These are phyloP conservation scores for Suillus placidus DNA, from an alignment of 768 basidiomycete genomes.

Conservation along the genomic window DNA sequence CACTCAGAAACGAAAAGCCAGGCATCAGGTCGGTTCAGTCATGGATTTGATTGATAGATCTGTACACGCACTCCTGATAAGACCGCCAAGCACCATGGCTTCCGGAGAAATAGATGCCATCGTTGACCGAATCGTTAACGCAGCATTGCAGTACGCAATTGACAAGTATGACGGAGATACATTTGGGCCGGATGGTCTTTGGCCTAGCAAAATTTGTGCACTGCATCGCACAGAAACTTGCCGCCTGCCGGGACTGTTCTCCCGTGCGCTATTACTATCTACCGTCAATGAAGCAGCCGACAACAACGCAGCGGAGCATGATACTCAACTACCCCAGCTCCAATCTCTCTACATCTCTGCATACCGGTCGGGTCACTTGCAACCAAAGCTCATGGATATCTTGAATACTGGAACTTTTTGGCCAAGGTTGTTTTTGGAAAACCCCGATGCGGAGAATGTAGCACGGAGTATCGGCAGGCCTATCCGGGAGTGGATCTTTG, in stretches of 20 bases:
- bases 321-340: conserved; percentile 29
- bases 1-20: conserved; percentile 50
- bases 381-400: conserved; percentile 59
- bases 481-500: conserved; percentile 66
- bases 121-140: conserved; percentile 70
- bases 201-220: conserved; percentile 61
- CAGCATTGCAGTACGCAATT: conserved; percentile 78
- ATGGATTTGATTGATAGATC: conserved; percentile 78
- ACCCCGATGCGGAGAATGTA: conserved; percentile 73
- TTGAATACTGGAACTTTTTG: conserved; percentile 68
- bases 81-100: conserved; percentile 47
- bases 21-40: conserved; percentile 63
- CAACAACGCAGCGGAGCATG: conserved; percentile 16
- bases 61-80: conserved; percentile 60
- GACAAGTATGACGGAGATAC: conserved; percentile 53
- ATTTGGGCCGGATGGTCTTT: conserved; percentile 44
- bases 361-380: conserved; percentile 60
- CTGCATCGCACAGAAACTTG: conserved; percentile 63
- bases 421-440: conserved; percentile 75
- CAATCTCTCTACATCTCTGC: conserved; percentile 60
- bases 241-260: conserved; percentile 55
- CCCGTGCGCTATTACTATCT: conserved; percentile 40
- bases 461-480: conserved; percentile 62
- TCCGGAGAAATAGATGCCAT: conserved; percentile 67
- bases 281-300: background rate